Evolutionary conservation across 108 stramenopile genomes (phyloP), one percentile per base, ranked within the genome.

Genomic region (Fistulifera pelliculosa): DNA sequence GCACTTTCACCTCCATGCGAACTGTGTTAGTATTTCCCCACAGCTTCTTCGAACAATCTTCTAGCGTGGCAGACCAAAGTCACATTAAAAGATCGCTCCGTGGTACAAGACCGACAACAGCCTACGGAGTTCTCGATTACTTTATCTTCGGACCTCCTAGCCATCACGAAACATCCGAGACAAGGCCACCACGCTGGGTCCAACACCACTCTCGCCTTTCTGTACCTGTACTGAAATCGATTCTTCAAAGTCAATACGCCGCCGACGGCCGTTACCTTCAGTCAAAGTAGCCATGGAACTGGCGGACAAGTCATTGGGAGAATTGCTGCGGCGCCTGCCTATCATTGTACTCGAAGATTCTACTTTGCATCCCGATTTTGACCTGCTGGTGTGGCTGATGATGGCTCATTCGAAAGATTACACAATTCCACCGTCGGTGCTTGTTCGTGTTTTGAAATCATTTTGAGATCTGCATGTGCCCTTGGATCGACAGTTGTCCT

Each of bases 261-360:
- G 86, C 22, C 77, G 88, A 2, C 70, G 69, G 41, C 87, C 87
- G 19, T 60, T 89, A 8, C 87, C 93, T 11, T 66, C 87, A 13
- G 80, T 85, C n/a, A 59, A 81, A 12, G 75, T 94, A 15, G 87
- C 88, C 27, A 84, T 87, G 79, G 88, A 87, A 64, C 56, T 94
- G 38, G 65, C 62, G 1, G 84, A 86, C 65, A 83, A 74, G 38
- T 55, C 74, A 7, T 56, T 68, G 52, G 71, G 67, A 1, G 81
- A 87, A 42, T 57, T 94, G 45, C 58, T 90, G 14, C 75, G 93
- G 35, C 64, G 94, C n/a, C 55, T 96, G 24, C 89, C 91, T 8
- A 75, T 96, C 13, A 94, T 96, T 38, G 56, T 81, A 17, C 49
- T 93, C 47, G 95, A 96, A 69, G 95, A 96, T 73, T 80, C 88